Conservation (phyloP, 2,329 filamentous ascomycete species). For the Ophiognomonia clavigignenti-juglandacearum region DNA sequence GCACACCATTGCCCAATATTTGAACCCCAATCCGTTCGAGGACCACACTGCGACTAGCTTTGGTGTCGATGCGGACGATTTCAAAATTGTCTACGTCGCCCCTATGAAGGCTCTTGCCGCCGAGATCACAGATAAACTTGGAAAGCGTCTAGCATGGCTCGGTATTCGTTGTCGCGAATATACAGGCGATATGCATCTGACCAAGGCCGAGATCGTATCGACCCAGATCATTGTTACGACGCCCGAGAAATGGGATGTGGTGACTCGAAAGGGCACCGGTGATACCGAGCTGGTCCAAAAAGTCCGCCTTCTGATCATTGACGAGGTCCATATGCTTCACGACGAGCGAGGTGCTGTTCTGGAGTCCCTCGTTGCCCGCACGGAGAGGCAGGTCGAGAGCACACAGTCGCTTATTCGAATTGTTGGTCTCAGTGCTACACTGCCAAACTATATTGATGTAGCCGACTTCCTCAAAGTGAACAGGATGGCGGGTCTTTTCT, state of each 20-base stretch:
- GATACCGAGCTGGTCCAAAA: conserved; percentile 98
- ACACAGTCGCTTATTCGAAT: conserved; percentile 97
- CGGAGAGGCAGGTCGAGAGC: conserved; percentile 93
- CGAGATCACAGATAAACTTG: conserved; percentile 91
- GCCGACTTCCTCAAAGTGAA: conserved; percentile 97
- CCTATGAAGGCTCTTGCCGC: conserved; percentile 98
- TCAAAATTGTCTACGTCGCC: conserved; percentile 98
- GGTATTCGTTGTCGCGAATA: conserved; percentile 88
- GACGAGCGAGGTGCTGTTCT: conserved; percentile 95
- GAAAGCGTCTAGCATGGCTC: conserved; percentile 88
- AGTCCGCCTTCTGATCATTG: conserved; percentile 90
- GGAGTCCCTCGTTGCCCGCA: conserved; percentile 91
- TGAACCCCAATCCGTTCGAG: conserved; percentile 73
- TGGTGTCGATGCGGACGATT: conserved; percentile 75
- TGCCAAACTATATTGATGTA: conserved; percentile 96
- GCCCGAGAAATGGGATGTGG: conserved; percentile 98
- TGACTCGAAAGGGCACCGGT: conserved; percentile 93
- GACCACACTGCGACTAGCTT: conserved; percentile 71
- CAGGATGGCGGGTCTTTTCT: conserved; percentile 86
- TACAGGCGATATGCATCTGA: conserved; percentile 98
- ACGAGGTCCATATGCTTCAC: conserved; percentile 99
- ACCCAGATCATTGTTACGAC: conserved; percentile 99
- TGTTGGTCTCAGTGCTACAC: conserved; percentile 87
- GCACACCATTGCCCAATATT: conserved; percentile 83
- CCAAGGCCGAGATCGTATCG: conserved; percentile 89